These are phyloP conservation scores for Botrytis sinoallii DNA, from an alignment of 2,329 filamentous ascomycete species.

Conservation along the genomic window DNA sequence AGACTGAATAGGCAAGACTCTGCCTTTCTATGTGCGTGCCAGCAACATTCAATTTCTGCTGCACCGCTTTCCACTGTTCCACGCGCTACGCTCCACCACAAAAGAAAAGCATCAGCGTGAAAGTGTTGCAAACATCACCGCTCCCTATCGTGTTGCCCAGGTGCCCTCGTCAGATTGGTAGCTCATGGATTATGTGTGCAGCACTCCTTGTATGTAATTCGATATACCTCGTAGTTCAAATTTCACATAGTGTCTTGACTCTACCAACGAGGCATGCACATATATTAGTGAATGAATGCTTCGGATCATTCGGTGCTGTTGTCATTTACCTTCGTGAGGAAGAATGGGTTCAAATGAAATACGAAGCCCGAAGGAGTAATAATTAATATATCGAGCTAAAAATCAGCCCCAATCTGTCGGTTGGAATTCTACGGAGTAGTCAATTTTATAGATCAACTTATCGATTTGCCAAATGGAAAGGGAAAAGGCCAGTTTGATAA, in stretches of 20 bases:
- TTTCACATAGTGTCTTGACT: neutral
- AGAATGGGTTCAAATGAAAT: neutral
- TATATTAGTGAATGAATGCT: neutral
- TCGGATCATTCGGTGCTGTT: neutral
- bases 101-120: neutral
- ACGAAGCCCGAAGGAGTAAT: neutral
- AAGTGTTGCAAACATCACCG: slow-evolving; percentile 3
- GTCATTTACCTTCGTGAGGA: no score
- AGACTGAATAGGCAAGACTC: slow-evolving; percentile 9
- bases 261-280: neutral
- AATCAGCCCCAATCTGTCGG: neutral
- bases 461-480: neutral
- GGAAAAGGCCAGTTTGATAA: neutral
- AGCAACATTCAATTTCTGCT: slow-evolving; percentile 8
- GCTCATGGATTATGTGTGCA: neutral
- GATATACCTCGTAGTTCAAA: neutral
- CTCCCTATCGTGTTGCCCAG: neutral
- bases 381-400: neutral
- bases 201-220: neutral
- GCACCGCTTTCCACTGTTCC: slow-evolving; percentile 20
- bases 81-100: slow-evolving; percentile 20
- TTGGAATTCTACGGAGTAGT: neutral
- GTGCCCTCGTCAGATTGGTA: neutral
- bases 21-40: neutral
- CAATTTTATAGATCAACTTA: neutral